Base-by-base conservation (phyloP, 2,329 filamentous ascomycete species). In the Thielaviopsis euricoi region DNA sequence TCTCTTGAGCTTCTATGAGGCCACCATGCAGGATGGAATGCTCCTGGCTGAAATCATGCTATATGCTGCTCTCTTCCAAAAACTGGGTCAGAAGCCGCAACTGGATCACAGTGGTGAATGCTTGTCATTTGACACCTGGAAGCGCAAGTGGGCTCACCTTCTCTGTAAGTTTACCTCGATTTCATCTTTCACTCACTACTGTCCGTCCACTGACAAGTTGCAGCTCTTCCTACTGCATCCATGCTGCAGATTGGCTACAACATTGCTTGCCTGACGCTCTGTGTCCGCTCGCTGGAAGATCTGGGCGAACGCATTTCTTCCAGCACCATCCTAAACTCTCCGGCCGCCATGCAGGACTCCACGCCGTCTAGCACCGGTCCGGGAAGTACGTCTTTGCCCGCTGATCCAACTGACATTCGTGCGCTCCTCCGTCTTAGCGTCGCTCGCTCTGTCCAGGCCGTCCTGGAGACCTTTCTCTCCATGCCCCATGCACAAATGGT, bases 11-110 rank as follows among this genome's bases (percentile, higher is more conserved):
- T 72, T 73, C 57, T 70, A 71, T 52, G 67, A 70, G 51, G 68
- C 70, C 3, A 71, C 71, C 2, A 71, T 73, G 65, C 68, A 69
- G 33, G 71, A 73, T 33, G 68, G 67, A 1, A 71, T 73, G 69
- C 63, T 73, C 1, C 66, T 70, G 9, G 70, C 71, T 1, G 70
- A 73, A 55, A 70, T 71, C 21, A 64, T 67, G 53, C 61, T 73
- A 1, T 73, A 71, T 54, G 67, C 69, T 6, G 63, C 64, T 2
- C 62, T 73, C 1, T 70, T 71, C 49, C 64, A 70, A 33, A 70
- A 71, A 57, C 59, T 71, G 10, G 61, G 65, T 23, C 62, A 66
- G 33, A 63, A 67, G 53, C 62, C 67, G 4, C 67, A 66, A 50
- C 64, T 68, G 0, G 64, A 66, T 33, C 63, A 66, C 29, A 65